Conservation (phyloP, 2,329 filamentous ascomycete species). For the Sordariomycetes sp. region DNA sequence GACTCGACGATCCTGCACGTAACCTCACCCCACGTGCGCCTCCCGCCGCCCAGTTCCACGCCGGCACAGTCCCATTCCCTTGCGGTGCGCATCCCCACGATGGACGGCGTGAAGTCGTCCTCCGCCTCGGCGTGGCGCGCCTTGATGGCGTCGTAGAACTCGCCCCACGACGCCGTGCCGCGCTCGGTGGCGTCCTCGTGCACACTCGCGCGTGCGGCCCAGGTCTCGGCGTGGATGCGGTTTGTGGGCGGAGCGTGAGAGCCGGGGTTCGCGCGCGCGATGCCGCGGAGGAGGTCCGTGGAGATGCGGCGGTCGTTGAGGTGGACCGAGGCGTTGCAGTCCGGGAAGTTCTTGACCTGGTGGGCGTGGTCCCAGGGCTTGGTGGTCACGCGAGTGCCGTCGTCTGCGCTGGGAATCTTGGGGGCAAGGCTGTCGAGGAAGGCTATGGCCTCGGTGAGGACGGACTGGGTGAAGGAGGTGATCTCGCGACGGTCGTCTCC, state of each 20-base stretch:
- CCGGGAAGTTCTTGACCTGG: slow-evolving; percentile 22
- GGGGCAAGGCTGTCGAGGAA: slow-evolving; percentile 36
- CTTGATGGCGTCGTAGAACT: slow-evolving; percentile 52
- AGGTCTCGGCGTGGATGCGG: slow-evolving; percentile 36
- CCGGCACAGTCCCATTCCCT: slow-evolving; percentile 31
- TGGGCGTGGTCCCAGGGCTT: background rate
- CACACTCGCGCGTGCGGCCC: slow-evolving; percentile 52
- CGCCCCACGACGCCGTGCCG: slow-evolving; percentile 50
- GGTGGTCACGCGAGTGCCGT: background rate
- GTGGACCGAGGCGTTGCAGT: slow-evolving; percentile 40
- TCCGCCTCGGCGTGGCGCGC: slow-evolving; percentile 30
- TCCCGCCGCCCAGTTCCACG: slow-evolving; percentile 25
- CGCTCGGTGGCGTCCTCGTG: slow-evolving; percentile 40
- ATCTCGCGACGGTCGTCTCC: slow-evolving; percentile 30
- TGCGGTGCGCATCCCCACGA: slow-evolving; percentile 21
- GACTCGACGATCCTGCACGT: slow-evolving; percentile 49
- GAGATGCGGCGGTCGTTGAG: slow-evolving; percentile 40
- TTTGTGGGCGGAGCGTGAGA: slow-evolving; percentile 11
- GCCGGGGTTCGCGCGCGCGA: slow-evolving; percentile 15
- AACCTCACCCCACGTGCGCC: slow-evolving; percentile 33
- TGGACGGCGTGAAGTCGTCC: slow-evolving; percentile 25
- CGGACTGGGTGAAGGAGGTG: slow-evolving; percentile 34
- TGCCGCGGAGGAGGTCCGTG: slow-evolving; percentile 21
- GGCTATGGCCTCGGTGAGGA: slow-evolving; percentile 46
- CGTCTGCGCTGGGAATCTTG: background rate